phyloP scores from a whole-genome alignment of 1,139 yeast genomes.

The Taphrina confusa region DNA sequence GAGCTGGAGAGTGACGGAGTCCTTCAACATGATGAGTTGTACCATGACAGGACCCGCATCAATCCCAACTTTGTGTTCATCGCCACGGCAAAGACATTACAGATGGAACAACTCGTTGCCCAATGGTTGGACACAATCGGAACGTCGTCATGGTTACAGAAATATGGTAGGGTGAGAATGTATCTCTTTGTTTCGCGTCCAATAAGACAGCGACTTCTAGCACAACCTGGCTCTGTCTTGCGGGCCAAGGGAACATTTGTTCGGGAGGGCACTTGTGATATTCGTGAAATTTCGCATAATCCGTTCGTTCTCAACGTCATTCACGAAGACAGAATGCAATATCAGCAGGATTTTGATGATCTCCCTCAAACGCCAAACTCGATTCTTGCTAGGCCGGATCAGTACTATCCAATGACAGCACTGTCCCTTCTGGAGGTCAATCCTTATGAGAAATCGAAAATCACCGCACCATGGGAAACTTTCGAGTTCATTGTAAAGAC shows the following conservation, averaged over 20 bases:
- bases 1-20: constrained; percentile 10
- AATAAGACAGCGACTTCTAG: constrained; percentile 15
- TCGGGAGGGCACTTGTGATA: constrained; percentile 24
- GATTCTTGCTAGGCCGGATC: constrained; percentile 3
- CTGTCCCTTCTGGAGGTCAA: constrained; percentile 22
- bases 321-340: neutral
- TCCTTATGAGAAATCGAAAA: constrained; percentile 17
- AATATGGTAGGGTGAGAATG: constrained; percentile 26
- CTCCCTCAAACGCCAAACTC: neutral
- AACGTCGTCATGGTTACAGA: constrained; percentile 23
- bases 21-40: neutral
- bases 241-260: constrained; percentile 27
- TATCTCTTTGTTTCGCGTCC: constrained; percentile 20
- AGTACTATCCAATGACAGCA: constrained; percentile 9
- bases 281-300: constrained; percentile 20
- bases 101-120: constrained; percentile 23
- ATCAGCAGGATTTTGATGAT: constrained; percentile 20
- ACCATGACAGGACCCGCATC: constrained; percentile 12
- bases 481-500: constrained; percentile 19
- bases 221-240: constrained; percentile 22
- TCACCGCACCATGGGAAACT: constrained; percentile 32
- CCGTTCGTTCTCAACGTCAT: constrained; percentile 4
- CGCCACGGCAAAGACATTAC: constrained; percentile 1
- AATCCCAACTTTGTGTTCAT: constrained; percentile 25
- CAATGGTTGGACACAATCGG: constrained; percentile 31